These are phyloP conservation scores for Cylindrodendrum hubeiense DNA, from an alignment of 2,329 filamentous ascomycete species.

Conservation along the genomic window DNA sequence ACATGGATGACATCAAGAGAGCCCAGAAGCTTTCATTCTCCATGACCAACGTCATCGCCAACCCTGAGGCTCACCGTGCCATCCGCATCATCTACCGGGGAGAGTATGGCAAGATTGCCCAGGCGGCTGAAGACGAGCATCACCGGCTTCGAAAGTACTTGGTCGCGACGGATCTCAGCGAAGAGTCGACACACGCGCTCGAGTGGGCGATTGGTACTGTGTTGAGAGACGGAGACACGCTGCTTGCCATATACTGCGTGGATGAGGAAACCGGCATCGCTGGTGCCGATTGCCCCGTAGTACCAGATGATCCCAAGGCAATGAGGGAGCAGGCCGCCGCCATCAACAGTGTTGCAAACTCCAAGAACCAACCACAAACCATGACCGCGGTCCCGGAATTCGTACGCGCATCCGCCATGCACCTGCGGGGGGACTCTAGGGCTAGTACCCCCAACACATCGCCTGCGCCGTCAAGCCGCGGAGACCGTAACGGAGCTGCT, in stretches of 20 bases:
- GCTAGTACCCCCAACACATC: constrained; percentile 55
- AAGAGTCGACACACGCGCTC: constrained; percentile 93
- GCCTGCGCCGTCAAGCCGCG: constrained; percentile 60
- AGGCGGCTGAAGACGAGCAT: constrained; percentile 82
- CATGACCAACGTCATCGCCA: constrained; percentile 83
- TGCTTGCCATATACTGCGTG: constrained; percentile 93
- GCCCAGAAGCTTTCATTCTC: constrained; percentile 88
- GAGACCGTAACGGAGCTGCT: constrained; percentile 72
- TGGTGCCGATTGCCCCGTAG: constrained; percentile 61
- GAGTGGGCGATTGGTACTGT: constrained; percentile 99
- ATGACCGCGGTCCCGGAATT: constrained; percentile 52
- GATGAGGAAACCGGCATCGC: constrained; percentile 84
- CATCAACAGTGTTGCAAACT: constrained; percentile 72
- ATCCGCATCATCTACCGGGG: constrained; percentile 93
- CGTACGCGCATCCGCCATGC: constrained; percentile 43
- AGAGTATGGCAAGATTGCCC: constrained; percentile 81
- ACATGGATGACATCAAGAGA: constrained; percentile 85
- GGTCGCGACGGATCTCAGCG: constrained; percentile 94
- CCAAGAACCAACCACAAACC: constrained; percentile 49
- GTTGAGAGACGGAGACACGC: constrained; percentile 90
- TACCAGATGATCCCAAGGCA: constrained; percentile 79
- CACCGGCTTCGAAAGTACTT: constrained; percentile 89
- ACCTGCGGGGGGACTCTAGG: constrained; percentile 47
- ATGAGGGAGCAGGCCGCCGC: constrained; percentile 82
- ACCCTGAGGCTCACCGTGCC: constrained; percentile 81